Conservation (phyloP, 768 basidiomycete species). For the Hysterangium stoloniferum region DNA sequence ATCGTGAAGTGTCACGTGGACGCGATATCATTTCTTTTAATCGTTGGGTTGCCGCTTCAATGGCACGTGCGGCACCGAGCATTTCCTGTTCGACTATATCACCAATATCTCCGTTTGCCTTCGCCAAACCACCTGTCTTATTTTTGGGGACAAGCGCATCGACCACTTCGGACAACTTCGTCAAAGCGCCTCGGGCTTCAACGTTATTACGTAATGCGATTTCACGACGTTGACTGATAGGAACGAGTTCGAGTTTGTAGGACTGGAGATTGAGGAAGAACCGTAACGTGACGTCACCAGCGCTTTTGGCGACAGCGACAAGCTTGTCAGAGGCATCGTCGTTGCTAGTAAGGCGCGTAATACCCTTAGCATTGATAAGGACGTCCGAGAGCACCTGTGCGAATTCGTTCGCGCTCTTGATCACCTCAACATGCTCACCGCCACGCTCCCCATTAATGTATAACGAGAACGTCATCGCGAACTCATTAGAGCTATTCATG, state of each 20-base stretch:
- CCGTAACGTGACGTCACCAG: conserved; percentile 83
- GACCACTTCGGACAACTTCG: conserved; percentile 80
- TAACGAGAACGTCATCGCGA: conserved; percentile 89
- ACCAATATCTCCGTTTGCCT: conserved; percentile 87
- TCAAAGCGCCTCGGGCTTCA: conserved; percentile 73
- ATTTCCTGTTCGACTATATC: conserved; percentile 97
- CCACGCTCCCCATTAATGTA: conserved; percentile 81
- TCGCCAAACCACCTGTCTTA: conserved; percentile 58
- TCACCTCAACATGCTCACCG: conserved; percentile 95
- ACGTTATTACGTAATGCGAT: conserved; percentile 86
- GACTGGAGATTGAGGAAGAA: conserved; percentile 96
- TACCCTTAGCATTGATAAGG: conserved; percentile 88
- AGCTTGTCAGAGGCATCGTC: conserved; percentile 93
- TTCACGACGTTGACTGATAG: conserved; percentile 69
- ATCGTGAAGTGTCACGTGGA: conserved; percentile 79
- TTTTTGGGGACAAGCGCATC: conserved; percentile 84
- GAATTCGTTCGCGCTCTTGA: conserved; percentile 94
- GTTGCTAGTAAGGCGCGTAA: conserved; percentile 84
- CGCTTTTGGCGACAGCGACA: conserved; percentile 69
- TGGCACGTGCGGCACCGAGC: conserved; percentile 85
- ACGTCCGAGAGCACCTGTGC: conserved; percentile 92
- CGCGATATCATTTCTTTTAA: conserved; percentile 88
- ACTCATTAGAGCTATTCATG: conserved; percentile 89
- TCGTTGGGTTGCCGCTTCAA: conserved; percentile 86
- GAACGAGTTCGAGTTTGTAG: conserved; percentile 81